Evolutionary conservation across 176 grass and related monocot species (phyloP), one percentile per base, ranked within the genome.

Genomic region (Carex myosuroides): DNA sequence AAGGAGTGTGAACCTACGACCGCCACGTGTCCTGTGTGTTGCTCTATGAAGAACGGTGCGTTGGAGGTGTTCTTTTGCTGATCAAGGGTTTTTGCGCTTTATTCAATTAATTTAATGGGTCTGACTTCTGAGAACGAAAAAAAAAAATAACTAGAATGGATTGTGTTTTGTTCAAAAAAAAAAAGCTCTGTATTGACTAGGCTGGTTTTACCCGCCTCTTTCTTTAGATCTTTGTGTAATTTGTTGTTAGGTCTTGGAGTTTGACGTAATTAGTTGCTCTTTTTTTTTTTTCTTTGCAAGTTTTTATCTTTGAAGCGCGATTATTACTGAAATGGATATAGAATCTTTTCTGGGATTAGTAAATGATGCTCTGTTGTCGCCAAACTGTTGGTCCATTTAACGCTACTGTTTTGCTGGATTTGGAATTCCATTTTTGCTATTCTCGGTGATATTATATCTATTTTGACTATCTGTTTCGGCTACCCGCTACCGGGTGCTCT

Each of bases 1-100:
- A 17, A 77, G 55, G 62, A 21, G 4, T 92, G 90, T 81, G 90
- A 89, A 52, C 62, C 85, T 0, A 53, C 32, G 18, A 14, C 70
- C 21, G 82, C 77, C 57, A 53, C 85, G 20, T 92, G 90, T 62
- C 90, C 90, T 11, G 67, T 87, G 48, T 92, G 90, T 78, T 72
- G 58, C 14, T 64, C 85, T 60, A 12, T 61, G 6, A 92, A 89
- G 85, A 89, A 92, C 44, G 85, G 77, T 3, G 88, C 53, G 35
- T 80, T 92, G 22, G 79, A 89, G 13, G 79, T 92, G 26, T 85
- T 89, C 62, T 54, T 87, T 29, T 79, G 56, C 32, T 92, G 78
- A 87, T 17, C 4, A 16, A 13, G 44, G 70, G 46, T 10, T 50
- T 53, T 75, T 75, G 67, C 67, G 0, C 17, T 75, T 75, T 53